phyloP scores from a whole-genome alignment of 257 asterid genomes.

The Knoxia roxburghii region DNA sequence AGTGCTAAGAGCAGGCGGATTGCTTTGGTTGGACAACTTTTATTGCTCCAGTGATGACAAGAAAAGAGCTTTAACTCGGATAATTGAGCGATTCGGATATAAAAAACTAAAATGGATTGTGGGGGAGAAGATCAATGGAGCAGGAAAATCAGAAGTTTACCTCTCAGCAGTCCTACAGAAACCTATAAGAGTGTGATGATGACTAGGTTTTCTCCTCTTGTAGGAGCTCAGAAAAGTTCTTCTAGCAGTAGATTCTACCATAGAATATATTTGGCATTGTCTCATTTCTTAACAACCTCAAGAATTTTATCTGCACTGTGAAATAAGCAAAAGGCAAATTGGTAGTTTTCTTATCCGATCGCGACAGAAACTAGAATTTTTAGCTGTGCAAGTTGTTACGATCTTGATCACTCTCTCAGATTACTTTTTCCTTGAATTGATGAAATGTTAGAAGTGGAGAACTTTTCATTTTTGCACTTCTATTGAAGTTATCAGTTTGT shows the following conservation, averaged over 20 bases:
- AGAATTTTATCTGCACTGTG: constrained; percentile 30
- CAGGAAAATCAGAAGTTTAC: constrained; percentile 63
- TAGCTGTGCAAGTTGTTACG: constrained; percentile 16
- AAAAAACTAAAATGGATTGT: constrained; percentile 86
- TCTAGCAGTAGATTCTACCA: constrained; percentile 17
- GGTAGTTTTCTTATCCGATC: constrained; percentile 11
- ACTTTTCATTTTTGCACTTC: neutral
- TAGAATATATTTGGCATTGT: constrained; percentile 18
- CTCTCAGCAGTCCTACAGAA: constrained; percentile 74
- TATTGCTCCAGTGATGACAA: constrained; percentile 62
- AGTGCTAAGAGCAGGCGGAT: constrained; percentile 67
- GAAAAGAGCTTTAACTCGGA: constrained; percentile 49
- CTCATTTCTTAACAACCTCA: constrained; percentile 16
- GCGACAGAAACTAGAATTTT: constrained; percentile 1
- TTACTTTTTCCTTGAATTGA: constrained; percentile 10
- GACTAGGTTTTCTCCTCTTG: neutral
- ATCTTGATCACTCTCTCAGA: constrained; percentile 19
- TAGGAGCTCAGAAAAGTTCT: constrained; percentile 19
- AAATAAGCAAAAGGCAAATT: constrained; percentile 27
- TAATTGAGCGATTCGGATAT: constrained; percentile 75
- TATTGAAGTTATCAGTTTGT: constrained; percentile 17
- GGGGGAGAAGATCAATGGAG: constrained; percentile 63
- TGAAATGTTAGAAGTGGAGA: constrained; percentile 14
- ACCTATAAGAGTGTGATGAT: constrained; percentile 54
- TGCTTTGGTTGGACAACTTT: constrained; percentile 74